phyloP scores from a whole-genome alignment of 768 basidiomycete species.

The Trametopsis cervina region DNA sequence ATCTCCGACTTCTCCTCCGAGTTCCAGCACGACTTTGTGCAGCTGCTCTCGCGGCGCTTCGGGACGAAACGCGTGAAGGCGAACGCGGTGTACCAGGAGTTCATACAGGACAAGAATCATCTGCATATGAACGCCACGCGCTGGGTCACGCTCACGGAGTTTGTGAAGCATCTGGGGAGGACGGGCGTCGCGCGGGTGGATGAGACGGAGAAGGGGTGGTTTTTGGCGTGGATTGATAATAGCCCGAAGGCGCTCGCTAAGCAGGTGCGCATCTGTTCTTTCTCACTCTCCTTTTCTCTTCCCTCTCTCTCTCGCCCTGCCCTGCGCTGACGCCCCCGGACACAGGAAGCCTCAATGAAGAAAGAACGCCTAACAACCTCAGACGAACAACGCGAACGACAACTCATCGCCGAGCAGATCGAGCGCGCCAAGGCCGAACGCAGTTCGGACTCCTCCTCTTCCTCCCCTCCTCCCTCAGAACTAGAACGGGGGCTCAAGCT shows the following conservation, averaged over 20 bases:
- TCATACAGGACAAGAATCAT: slow-evolving; percentile 89
- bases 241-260: slow-evolving; percentile 92
- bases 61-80: slow-evolving; percentile 93
- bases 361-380: slow-evolving; percentile 88
- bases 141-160: slow-evolving; percentile 98
- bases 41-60: slow-evolving; percentile 83
- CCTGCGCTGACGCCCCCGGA: too few relatives aligned
- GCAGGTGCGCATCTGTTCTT: slow-evolving; percentile 45
- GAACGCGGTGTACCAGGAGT: slow-evolving; percentile 96
- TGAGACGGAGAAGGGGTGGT: slow-evolving; percentile 99
- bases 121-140: slow-evolving; percentile 98
- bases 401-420: slow-evolving; percentile 89
- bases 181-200: slow-evolving; percentile 86
- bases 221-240: slow-evolving; percentile 95
- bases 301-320: too few relatives aligned
- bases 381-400: slow-evolving; percentile 91
- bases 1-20: slow-evolving; percentile 84
- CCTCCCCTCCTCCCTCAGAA: slow-evolving; percentile 22
- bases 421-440: slow-evolving; percentile 66
- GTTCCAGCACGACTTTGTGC: slow-evolving; percentile 92
- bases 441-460: slow-evolving; percentile 21
- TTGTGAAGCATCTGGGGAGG: slow-evolving; percentile 83
- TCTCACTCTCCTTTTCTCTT: too few relatives aligned
- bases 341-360: slow-evolving; percentile 79
- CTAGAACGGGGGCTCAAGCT: slow-evolving; percentile 51